phyloP scores from a whole-genome alignment of 805 yeast genomes.

The Ogataea minuta region DNA sequence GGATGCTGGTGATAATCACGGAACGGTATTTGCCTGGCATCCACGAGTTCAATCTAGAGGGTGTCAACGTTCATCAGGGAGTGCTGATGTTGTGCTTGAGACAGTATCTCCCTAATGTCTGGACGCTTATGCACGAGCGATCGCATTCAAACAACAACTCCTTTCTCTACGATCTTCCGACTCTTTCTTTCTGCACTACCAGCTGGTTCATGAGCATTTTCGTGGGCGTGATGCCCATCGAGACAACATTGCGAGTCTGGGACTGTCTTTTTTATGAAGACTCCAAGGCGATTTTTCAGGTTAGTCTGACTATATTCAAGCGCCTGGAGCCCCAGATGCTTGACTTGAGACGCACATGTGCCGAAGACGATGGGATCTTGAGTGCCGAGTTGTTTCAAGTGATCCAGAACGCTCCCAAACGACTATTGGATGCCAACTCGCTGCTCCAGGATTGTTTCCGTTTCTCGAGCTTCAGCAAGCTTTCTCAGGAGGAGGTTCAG shows the following conservation, averaged over 20 bases:
- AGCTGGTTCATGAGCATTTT: constrained; percentile 99
- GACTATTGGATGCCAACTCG: constrained; percentile 62
- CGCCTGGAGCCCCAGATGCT: constrained; percentile 64
- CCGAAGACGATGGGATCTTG: constrained; percentile 27
- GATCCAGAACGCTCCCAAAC: constrained; percentile 79
- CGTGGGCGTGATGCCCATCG: constrained; percentile 86
- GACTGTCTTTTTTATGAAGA: constrained; percentile 93
- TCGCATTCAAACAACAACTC: constrained; percentile 28
- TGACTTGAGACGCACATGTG: constrained; percentile 20
- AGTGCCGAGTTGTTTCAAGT: constrained; percentile 63
- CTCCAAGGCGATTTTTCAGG: constrained; percentile 78
- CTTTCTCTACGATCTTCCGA: constrained; percentile 78
- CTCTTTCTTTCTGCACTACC: constrained; percentile 88
- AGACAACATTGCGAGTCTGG: constrained; percentile 87
- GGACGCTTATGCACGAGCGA: constrained; percentile 50
- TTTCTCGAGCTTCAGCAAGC: constrained; percentile 42
- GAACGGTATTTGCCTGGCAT: constrained; percentile 85
- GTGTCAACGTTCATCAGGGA: constrained; percentile 94
- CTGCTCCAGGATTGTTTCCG: constrained; percentile 75
- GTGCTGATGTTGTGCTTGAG: constrained; percentile 83
- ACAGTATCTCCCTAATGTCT: constrained; percentile 79
- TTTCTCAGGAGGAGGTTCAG: constrained; percentile 78
- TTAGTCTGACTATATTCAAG: constrained; percentile 77
- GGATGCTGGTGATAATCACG: constrained; percentile 93
- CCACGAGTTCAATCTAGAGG: constrained; percentile 86